A percentile compares a stretch with the other conserved stretches of the same genome.
Conservation (phyloP, 2,329 filamentous ascomycete species). For the Fusarium metavorans region DNA sequence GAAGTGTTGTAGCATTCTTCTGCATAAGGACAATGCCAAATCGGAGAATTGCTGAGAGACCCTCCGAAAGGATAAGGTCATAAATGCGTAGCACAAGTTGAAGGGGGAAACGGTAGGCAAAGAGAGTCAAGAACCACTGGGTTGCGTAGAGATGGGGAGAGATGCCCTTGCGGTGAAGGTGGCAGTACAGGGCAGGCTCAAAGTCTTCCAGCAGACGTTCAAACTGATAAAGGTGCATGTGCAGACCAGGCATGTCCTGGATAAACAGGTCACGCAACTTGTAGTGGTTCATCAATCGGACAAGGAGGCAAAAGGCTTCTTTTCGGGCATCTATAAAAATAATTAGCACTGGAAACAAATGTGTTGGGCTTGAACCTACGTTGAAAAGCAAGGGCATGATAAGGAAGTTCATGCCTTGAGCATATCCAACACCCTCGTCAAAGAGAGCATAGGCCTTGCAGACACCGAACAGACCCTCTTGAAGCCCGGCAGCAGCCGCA, state of each 20-base stretch:
- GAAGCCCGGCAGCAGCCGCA: constrained; percentile 87
- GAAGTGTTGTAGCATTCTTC: constrained; percentile 83
- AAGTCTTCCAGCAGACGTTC: constrained; percentile 93
- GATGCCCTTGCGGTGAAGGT: constrained; percentile 88
- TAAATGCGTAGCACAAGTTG: constrained; percentile 97
- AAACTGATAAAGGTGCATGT: constrained; percentile 94
- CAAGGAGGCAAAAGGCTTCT: constrained; percentile 93
- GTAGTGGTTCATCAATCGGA: constrained; percentile 97
- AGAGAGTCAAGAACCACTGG: constrained; percentile 99
- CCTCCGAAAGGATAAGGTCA: constrained; percentile 93
- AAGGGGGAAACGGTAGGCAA: constrained; percentile 95
- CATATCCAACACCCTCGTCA: constrained; percentile 94
- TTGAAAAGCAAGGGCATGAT: constrained; percentile 98
- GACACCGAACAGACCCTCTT: constrained; percentile 93
- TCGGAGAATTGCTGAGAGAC: constrained; percentile 90
- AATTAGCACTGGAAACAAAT: constrained; percentile 14
- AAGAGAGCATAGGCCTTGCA: constrained; percentile 98
- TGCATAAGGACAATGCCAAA: constrained; percentile 97
- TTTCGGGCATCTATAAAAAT: constrained; percentile 83
- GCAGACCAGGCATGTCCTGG: constrained; percentile 95
- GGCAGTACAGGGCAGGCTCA: constrained; percentile 94
- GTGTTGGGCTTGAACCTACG: constrained; percentile 60
- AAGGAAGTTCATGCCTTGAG: constrained; percentile 98
- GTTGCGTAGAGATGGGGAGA: constrained; percentile 95
- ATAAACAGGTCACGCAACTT: constrained; percentile 92